A percentile compares a stretch with the other conserved stretches of the same genome.
These are phyloP conservation scores for Phoenix dactylifera DNA, from an alignment of 176 grass and related monocot species.

Conservation along the genomic window DNA sequence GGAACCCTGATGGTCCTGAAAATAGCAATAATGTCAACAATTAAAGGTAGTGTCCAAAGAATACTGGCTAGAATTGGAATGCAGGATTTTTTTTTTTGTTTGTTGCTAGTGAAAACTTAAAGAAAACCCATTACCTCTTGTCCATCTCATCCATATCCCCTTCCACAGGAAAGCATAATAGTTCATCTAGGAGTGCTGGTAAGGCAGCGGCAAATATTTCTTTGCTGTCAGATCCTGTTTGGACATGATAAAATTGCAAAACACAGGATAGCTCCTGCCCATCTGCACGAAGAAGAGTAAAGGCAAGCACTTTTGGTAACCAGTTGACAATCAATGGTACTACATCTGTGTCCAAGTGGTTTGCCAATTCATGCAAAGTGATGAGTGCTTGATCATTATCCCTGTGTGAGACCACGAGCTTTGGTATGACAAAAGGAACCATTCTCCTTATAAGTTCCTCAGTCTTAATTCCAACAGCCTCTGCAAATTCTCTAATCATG, in stretches of 20 bases:
- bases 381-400: slow-evolving; percentile 49
- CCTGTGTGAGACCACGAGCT: slow-evolving; percentile 67
- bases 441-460: slow-evolving; percentile 67
- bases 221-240: slow-evolving; percentile 69
- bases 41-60: too few relatives aligned
- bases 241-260: slow-evolving; percentile 75
- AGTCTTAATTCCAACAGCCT: slow-evolving; percentile 67
- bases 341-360: slow-evolving; percentile 48
- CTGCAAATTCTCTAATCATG: slow-evolving; percentile 69
- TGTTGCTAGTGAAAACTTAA: too few relatives aligned
- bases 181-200: slow-evolving; percentile 75
- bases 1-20: slow-evolving; percentile 68
- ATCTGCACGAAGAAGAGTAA: slow-evolving; percentile 71
- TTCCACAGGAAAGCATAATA: slow-evolving; percentile 83
- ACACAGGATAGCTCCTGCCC: slow-evolving; percentile 55
- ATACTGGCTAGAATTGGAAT: too few relatives aligned
- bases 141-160: slow-evolving; percentile 51
- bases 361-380: slow-evolving; percentile 68
- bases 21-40: not conserved
- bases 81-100: too few relatives aligned
- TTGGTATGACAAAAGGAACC: slow-evolving; percentile 81
- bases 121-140: slow-evolving; percentile 31
- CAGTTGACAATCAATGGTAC: slow-evolving; percentile 50
- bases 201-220: slow-evolving; percentile 93
- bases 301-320: slow-evolving; percentile 74